Evolutionary conservation across 805 yeast species (phyloP), one percentile per base, ranked within the genome.

Genomic region (Ascoidea rubescens): DNA sequence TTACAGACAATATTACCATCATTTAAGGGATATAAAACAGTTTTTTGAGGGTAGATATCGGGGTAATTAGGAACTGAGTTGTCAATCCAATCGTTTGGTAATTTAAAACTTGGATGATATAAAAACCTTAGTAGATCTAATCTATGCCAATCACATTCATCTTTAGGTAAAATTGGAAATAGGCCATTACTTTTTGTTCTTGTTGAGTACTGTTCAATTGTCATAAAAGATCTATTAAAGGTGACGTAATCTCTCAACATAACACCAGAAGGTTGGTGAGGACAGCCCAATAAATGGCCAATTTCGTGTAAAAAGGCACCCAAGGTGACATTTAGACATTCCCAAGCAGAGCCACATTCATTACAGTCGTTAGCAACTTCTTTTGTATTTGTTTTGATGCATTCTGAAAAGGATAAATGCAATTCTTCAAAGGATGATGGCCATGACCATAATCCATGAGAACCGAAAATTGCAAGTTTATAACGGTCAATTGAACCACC

Each of bases 261-360:
- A 31, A 91, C 84, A 17, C 98, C 98, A 57, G 74, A 71, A 12
- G 82, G 85, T 65, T 89, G 93, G 67, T 91, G 98, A 0, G 98
- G 97, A 57, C 91, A 85, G 0, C 96, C 96, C 46, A 91, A 70
- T 31, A 79, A 69, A 64, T 91, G 98, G 1, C 99, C 98, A 50
- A 91, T 83, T 63, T 91, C 98, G 65, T 91, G 98, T 84, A 90
- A 74, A 59, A 89, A 90, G 0, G 98, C 97, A 48, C 99, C 98
- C 59, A 87, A 63, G 1, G 96, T 87, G 44, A 91, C 76, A 54
- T 85, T 84, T 48, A 85, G 67, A 60, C 95, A 85, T 66, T 91
- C 97, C 96, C 96, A 93, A 52, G 83, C 76, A 1, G 95, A 75
- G 0, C 93, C 85, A 64, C 96, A 84, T 62, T 90, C 84, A 59